phyloP scores from a whole-genome alignment of 2,329 filamentous ascomycete genomes.

The Verticillium tricorpus region DNA sequence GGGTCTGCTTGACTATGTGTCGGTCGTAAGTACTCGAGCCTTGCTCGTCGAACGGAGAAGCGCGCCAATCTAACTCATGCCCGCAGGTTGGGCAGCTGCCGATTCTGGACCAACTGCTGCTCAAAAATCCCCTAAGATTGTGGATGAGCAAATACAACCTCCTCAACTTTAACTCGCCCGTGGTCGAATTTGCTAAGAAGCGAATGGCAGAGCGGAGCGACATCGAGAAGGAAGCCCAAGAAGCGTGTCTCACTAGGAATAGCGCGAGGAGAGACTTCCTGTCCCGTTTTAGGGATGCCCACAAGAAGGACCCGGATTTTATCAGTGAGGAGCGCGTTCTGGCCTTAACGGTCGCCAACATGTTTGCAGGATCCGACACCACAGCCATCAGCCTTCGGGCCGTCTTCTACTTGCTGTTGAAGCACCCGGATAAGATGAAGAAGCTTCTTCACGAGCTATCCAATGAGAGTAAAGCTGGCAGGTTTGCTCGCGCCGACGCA shows the following conservation, averaged over 20 bases:
- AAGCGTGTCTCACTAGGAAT: background rate
- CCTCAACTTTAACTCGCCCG: conserved; percentile 2
- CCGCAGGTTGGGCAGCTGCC: conserved; percentile 17
- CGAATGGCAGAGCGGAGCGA: conserved; percentile 5
- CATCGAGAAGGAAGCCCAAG: conserved; percentile 1
- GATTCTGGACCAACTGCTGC: conserved; percentile 19
- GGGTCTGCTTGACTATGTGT: conserved; percentile 5
- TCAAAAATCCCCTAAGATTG: conserved; percentile 20
- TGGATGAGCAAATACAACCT: conserved; percentile 3
- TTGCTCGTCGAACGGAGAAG: background rate
- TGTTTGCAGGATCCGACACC: conserved; percentile 31
- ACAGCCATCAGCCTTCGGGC: conserved; percentile 30
- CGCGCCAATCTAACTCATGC: background rate
- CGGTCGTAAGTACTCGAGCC: background rate
- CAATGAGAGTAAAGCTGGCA: background rate
- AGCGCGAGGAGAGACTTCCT: conserved; percentile 22
- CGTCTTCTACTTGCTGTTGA: conserved; percentile 33
- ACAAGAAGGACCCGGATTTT: conserved; percentile 23
- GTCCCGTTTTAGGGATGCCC: conserved; percentile 28
- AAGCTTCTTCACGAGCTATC: conserved; percentile 11
- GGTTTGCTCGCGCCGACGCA: background rate
- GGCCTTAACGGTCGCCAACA: conserved; percentile 15
- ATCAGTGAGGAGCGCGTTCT: conserved; percentile 25
- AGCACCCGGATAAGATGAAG: conserved; percentile 21
- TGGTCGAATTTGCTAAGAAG: conserved; percentile 9